These are phyloP conservation scores for Babesia bovis DNA, from an alignment of 169 alveolate genomes.

Conservation along the genomic window DNA sequence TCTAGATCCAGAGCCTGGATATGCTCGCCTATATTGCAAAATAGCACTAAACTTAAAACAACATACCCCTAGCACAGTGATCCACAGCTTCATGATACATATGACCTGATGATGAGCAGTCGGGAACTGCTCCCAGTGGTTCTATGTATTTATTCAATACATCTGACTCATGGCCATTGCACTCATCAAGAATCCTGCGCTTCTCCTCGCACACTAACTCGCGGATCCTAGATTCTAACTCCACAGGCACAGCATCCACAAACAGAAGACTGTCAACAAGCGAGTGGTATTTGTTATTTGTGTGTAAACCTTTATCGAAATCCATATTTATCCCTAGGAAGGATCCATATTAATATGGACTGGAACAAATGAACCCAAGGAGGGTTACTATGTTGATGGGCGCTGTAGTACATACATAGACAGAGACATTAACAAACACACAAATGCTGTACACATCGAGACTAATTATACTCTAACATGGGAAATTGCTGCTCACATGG, in stretches of 20 bases:
- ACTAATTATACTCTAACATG: background rate
- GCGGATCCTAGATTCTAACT: conserved; percentile 35
- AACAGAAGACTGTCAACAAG: conserved; percentile 57
- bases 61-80: conserved; percentile 34
- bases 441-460: conserved; percentile 2
- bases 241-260: conserved; percentile 59
- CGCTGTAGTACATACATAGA: background rate
- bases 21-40: conserved; percentile 2
- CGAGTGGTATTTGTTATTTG: conserved; percentile 24
- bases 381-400: background rate
- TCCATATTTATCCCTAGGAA: background rate
- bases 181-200: conserved; percentile 48
- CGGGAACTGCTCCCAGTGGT: conserved; percentile 17
- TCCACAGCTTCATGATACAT: conserved; percentile 29
- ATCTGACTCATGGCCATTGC: conserved; percentile 25
- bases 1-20: conserved; percentile 23
- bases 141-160: conserved; percentile 25
- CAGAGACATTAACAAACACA: background rate
- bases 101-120: conserved; percentile 21
- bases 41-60: background rate
- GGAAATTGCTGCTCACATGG: conserved; percentile 22
- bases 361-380: background rate
- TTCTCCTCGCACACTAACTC: conserved; percentile 44
- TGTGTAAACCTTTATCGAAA: conserved; percentile 1
- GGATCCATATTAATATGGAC: background rate